phyloP scores from a whole-genome alignment of 2,329 filamentous ascomycete genomes.

The Stemphylium lycopersici region DNA sequence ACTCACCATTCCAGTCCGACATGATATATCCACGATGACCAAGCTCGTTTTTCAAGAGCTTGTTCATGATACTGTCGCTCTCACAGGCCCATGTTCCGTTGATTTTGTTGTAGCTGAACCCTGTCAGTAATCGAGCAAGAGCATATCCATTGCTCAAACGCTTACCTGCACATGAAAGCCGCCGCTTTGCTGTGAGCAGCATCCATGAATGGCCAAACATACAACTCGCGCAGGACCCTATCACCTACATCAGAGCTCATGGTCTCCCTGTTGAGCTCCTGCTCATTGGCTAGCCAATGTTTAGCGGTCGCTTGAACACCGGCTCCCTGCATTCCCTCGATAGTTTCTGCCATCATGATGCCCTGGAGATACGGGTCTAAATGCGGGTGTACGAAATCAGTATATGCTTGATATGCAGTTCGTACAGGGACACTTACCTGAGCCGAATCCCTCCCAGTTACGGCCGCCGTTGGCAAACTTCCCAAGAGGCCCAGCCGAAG shows the following conservation, averaged over 20 bases:
- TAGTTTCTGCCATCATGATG: constrained; percentile 51
- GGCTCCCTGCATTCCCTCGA: constrained; percentile 53
- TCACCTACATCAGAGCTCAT: constrained; percentile 69
- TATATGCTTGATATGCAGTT: no score
- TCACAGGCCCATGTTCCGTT: constrained; percentile 60
- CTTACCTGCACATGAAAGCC: constrained; percentile 53
- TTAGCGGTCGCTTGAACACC: constrained; percentile 53
- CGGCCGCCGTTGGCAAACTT: constrained; percentile 51
- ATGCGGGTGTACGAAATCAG: no score
- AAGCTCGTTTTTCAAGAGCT: constrained; percentile 59
- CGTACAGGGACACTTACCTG: constrained; percentile 23
- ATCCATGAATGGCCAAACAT: constrained; percentile 79
- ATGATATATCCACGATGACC: constrained; percentile 56
- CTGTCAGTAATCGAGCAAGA: neutral
- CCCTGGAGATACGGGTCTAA: constrained; percentile 54
- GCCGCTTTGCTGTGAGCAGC: constrained; percentile 70
- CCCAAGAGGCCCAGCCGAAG: constrained; percentile 51
- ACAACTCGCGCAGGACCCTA: constrained; percentile 76
- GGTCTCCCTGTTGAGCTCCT: constrained; percentile 60
- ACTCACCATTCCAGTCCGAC: constrained; percentile 52
- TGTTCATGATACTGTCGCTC: constrained; percentile 57
- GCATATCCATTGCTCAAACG: neutral
- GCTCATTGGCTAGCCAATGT: constrained; percentile 68
- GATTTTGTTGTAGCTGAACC: constrained; percentile 46
- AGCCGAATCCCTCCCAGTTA: constrained; percentile 58